A percentile compares a stretch with the other conserved stretches of the same genome.
phyloP scores from a whole-genome alignment of 495 filamentous ascomycete species.

The Lasiosphaeriaceae sp. region DNA sequence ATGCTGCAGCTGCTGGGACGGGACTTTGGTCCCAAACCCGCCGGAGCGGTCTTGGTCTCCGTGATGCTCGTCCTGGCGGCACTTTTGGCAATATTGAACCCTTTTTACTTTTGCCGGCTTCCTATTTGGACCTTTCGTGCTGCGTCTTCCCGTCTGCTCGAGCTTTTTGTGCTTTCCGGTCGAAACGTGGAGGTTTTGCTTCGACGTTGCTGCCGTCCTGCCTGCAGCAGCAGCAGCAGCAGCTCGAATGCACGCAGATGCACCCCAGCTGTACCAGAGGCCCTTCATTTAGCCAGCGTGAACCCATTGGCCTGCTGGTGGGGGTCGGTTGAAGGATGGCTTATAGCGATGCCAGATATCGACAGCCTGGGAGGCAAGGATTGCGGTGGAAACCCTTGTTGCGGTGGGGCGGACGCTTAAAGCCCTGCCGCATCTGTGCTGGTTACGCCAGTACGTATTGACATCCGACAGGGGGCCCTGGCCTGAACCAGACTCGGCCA shows the following conservation, averaged over 20 bases:
- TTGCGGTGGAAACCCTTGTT: slow-evolving; percentile 19
- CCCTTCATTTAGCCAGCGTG: slow-evolving; percentile 28
- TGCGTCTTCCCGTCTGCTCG: slow-evolving; percentile 6
- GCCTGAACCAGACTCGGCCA: slow-evolving; percentile 13
- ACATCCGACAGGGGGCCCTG: slow-evolving; percentile 14
- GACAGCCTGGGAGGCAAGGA: slow-evolving; percentile 13
- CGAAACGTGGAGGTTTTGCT: slow-evolving; percentile 6
- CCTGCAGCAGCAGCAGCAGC: slow-evolving; percentile 7
- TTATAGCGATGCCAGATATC: slow-evolving; percentile 23
- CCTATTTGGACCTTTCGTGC: slow-evolving; percentile 2
- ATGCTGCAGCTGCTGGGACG: neutral
- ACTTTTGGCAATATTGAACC: slow-evolving; percentile 9
- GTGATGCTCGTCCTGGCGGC: slow-evolving; percentile 9
- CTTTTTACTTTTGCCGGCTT: slow-evolving; percentile 4
- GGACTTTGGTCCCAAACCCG: neutral
- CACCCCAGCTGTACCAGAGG: slow-evolving; percentile 23
- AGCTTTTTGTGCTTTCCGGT: slow-evolving; percentile 3
- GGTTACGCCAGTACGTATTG: slow-evolving; percentile 10
- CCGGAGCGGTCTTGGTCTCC: neutral
- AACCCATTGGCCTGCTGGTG: slow-evolving; percentile 20
- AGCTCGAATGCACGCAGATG: slow-evolving; percentile 16
- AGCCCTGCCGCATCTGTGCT: slow-evolving; percentile 10
- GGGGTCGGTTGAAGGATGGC: slow-evolving; percentile 13
- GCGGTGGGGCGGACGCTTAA: slow-evolving; percentile 18
- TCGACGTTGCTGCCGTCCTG: slow-evolving; percentile 9